A percentile compares a stretch with the other conserved stretches of the same genome.
Evolutionary conservation across 768 basidiomycete genomes (phyloP).

Genomic region (Suillus clintonianus): DNA sequence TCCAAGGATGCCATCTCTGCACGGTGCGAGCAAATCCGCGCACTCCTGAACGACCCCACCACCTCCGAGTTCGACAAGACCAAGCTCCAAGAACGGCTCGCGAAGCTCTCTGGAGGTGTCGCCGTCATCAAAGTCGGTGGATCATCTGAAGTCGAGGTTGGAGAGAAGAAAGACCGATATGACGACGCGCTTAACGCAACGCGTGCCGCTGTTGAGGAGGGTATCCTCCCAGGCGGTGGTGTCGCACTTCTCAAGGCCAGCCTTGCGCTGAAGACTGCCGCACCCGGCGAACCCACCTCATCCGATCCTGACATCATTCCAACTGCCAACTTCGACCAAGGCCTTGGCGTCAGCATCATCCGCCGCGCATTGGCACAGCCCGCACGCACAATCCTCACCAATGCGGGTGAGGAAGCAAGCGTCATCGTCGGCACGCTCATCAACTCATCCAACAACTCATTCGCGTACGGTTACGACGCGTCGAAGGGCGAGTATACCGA

Average conservation of each 20-base stretch:
- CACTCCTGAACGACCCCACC: conserved; percentile 75
- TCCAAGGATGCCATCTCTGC: conserved; percentile 87
- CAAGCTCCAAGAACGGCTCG: conserved; percentile 95
- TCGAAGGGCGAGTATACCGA: conserved; percentile 90
- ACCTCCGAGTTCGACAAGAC: conserved; percentile 93
- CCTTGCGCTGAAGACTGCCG: conserved; percentile 61
- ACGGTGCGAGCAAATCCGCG: conserved; percentile 94
- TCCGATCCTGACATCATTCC: conserved; percentile 67
- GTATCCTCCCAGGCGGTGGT: conserved; percentile 96
- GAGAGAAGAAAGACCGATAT: conserved; percentile 99
- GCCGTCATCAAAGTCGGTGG: conserved; percentile 99
- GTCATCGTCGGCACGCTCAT: conserved; percentile 92
- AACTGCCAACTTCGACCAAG: conserved; percentile 94
- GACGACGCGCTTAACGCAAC: conserved; percentile 98
- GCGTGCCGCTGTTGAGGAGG: conserved; percentile 96
- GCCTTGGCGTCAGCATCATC: conserved; percentile 93
- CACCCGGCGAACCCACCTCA: conserved; percentile 49
- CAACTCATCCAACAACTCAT: conserved; percentile 67
- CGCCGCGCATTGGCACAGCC: conserved; percentile 83
- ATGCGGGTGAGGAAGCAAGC: conserved; percentile 92
- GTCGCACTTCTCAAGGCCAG: conserved; percentile 89
- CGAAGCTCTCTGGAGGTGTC: conserved; percentile 94
- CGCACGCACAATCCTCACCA: conserved; percentile 84
- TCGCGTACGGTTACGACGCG: conserved; percentile 88
- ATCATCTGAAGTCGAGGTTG: conserved; percentile 89